Conservation (phyloP, 805 yeast genomes). For the Saccharomycopsis capsularis region DNA sequence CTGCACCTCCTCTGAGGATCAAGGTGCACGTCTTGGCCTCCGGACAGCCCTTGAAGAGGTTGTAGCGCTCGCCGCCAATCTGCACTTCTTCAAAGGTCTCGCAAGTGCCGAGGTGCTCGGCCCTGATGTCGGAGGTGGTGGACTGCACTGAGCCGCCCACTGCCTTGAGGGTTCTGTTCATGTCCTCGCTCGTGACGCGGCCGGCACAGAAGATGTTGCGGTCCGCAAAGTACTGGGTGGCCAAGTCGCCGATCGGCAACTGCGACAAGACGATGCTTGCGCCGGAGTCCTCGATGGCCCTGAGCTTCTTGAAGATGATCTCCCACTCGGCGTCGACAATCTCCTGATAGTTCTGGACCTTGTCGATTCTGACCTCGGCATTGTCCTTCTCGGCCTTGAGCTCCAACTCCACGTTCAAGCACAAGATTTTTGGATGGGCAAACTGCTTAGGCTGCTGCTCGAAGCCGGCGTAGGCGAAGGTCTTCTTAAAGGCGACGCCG, state of each 20-base stretch:
- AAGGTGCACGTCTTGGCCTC: slow-evolving; percentile 89
- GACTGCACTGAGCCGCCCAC: slow-evolving; percentile 90
- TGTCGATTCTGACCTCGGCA: slow-evolving; percentile 94
- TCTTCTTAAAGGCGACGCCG: slow-evolving; percentile 96
- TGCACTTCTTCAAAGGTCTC: slow-evolving; percentile 84
- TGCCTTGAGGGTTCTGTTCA: slow-evolving; percentile 87
- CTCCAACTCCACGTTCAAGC: slow-evolving; percentile 88
- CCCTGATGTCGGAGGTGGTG: slow-evolving; percentile 59
- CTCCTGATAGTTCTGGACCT: slow-evolving; percentile 89
- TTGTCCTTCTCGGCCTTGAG: slow-evolving; percentile 97
- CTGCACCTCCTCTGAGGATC: slow-evolving; percentile 94
- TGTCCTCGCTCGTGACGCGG: slow-evolving; percentile 79
- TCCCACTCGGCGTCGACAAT: slow-evolving; percentile 99
- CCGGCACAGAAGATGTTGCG: slow-evolving; percentile 96
- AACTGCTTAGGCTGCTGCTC: slow-evolving; percentile 96
- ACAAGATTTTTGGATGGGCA: slow-evolving; percentile 69
- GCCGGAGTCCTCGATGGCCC: slow-evolving; percentile 75
- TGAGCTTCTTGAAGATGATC: slow-evolving; percentile 78
- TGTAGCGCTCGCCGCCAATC: slow-evolving; percentile 93
- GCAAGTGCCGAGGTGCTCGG: slow-evolving; percentile 78
- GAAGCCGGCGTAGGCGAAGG: slow-evolving; percentile 96
- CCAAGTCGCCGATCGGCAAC: slow-evolving; percentile 95
- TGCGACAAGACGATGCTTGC: slow-evolving; percentile 91
- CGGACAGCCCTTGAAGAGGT: slow-evolving; percentile 88
- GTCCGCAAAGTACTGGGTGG: slow-evolving; percentile 98